Evolutionary conservation across 2,329 filamentous ascomycete genomes (phyloP).

Genomic region (Lasiodiplodia hormozganensis): DNA sequence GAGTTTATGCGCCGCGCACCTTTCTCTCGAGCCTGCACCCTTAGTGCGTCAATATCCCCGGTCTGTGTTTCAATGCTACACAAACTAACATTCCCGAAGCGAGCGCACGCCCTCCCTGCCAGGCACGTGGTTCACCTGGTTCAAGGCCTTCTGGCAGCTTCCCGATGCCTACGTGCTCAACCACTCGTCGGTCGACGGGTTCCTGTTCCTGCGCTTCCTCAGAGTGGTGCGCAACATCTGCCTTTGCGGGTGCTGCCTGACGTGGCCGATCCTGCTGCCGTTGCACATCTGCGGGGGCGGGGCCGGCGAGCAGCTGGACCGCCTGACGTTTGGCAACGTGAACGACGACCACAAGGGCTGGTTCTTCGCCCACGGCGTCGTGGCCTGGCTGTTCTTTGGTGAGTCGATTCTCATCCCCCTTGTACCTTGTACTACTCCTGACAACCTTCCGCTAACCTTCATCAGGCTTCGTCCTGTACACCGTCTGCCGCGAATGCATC

Average conservation of each 20-base stretch:
- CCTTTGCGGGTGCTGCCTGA: slow-evolving; percentile 82
- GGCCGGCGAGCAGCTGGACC: slow-evolving; percentile 70
- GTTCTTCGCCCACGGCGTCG: slow-evolving; percentile 81
- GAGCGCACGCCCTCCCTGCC: slow-evolving; percentile 12
- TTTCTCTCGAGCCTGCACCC: slow-evolving; percentile 21
- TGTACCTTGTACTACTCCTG: too few relatives aligned
- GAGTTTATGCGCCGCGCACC: slow-evolving; percentile 64
- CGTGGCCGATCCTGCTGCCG: slow-evolving; percentile 88
- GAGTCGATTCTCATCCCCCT: slow-evolving; percentile 36
- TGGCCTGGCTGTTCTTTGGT: slow-evolving; percentile 82
- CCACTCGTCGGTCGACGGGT: slow-evolving; percentile 90
- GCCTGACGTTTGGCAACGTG: slow-evolving; percentile 82
- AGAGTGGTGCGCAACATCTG: slow-evolving; percentile 79
- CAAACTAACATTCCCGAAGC: too few relatives aligned
- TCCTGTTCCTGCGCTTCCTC: slow-evolving; percentile 87
- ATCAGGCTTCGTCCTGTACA: slow-evolving; percentile 79
- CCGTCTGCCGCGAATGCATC: slow-evolving; percentile 85
- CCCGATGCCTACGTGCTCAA: slow-evolving; percentile 82
- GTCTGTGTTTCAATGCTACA: too few relatives aligned
- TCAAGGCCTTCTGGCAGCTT: slow-evolving; percentile 58
- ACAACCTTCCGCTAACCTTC: not conserved
- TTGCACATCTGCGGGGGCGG: slow-evolving; percentile 84
- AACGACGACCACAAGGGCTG: slow-evolving; percentile 62
- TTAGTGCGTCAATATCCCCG: not conserved
- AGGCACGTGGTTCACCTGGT: slow-evolving; percentile 44